Evolutionary conservation across 768 basidiomycete species (phyloP), one percentile per base, ranked within the genome.

Genomic region (Lactarius evosmus): DNA sequence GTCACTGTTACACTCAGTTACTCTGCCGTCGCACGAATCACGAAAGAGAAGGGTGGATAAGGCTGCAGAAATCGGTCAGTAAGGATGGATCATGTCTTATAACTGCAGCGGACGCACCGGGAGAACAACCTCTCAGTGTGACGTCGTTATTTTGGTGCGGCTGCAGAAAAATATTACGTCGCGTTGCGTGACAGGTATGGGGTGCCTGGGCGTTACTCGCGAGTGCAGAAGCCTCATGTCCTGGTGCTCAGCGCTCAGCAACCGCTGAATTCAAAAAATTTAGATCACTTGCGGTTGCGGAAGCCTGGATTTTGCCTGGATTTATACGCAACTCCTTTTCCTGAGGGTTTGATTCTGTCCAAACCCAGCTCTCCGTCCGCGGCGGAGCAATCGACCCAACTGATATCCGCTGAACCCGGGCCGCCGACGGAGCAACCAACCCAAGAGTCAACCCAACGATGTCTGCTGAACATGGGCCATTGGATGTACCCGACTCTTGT

Each of bases 221-320:
- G n/a, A n/a, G n/a, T n/a, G n/a, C n/a, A n/a, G n/a, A n/a, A n/a
- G n/a, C n/a, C n/a, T n/a, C n/a, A n/a, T n/a, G n/a, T n/a, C n/a
- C n/a, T n/a, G n/a, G 46, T 49, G 38, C 38, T 49, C 46, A 49
- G n/a, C 12, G 25, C 7, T 4, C 22, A 40, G 19, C 17, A 40
- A 19, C 19, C 6, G 40, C 40, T 38, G 16, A 17, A 19, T 79
- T 81, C 70, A 84, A 82, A 68, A 80, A 82, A 62, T 88, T 88
- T 66, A 69, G 67, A 0, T 78, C 78, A 16, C 68, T 62, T 34
- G 55, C 66, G 38, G 74, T 79, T 29, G 86, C 87, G 2, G 78
- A 83, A 68, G 73, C 77, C 40, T 88, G 84, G 84, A 71, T 83
- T 74, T 77, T n/a, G 27, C 11, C 51, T 8, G 12, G 12, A 36